Conservation (phyloP, 805 yeast species). For the Pichia manshurica region DNA sequence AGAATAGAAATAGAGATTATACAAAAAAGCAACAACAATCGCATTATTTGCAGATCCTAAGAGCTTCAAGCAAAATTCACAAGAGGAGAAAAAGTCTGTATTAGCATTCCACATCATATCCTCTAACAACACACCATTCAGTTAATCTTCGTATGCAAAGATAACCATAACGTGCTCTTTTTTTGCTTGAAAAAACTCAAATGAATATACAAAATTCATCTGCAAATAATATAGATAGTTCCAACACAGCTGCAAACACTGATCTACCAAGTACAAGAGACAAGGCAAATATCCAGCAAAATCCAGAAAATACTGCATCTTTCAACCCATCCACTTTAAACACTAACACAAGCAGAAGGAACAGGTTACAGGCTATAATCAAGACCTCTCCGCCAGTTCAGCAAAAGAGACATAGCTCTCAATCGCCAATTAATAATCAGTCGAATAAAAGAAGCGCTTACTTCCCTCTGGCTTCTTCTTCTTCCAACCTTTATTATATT, state of each 20-base stretch:
- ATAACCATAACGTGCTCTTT: background rate
- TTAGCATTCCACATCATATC: too few species aligned
- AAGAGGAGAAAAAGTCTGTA: too few species aligned
- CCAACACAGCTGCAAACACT: background rate
- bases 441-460: slow-evolving; percentile 22
- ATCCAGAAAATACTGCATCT: background rate
- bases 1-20: too few species aligned
- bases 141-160: background rate
- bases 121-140: background rate
- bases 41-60: too few species aligned
- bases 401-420: slow-evolving; percentile 30
- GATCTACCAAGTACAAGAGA: background rate
- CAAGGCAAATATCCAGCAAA: background rate
- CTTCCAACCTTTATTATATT: background rate
- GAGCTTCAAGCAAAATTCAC: too few species aligned
- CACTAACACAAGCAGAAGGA: slow-evolving; percentile 1
- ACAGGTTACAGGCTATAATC: background rate
- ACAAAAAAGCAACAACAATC: too few species aligned
- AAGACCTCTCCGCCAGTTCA: slow-evolving; percentile 20
- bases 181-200: background rate
- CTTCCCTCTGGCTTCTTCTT: background rate
- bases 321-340: background rate
- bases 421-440: slow-evolving; percentile 21
- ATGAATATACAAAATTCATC: slow-evolving; percentile 7
- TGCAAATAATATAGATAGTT: slow-evolving; percentile 1